Base-by-base conservation (phyloP, 768 basidiomycete genomes). In the Lentinula guzmanii region DNA sequence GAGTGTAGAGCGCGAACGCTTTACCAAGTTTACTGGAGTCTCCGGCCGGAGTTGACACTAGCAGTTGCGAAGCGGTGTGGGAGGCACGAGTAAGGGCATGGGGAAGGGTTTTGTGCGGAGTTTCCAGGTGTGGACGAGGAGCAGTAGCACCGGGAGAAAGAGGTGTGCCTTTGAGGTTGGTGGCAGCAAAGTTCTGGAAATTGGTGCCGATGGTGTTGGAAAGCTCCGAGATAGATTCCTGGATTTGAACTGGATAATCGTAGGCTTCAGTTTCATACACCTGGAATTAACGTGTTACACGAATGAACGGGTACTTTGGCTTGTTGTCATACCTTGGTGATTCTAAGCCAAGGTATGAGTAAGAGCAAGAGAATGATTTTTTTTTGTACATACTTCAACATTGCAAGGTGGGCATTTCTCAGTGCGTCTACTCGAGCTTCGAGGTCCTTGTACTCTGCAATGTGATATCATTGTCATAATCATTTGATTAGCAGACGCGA, bases 361-460 rank as follows among this genome's bases (percentile, higher is more conserved):
- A 2, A 8, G 50, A 7, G 3, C 52, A 55, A 45, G 16, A 21
- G 16, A 37, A 8, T 13, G 13, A 56, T 63, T 61, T 9, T 10
- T 9, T 10, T 43, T 58, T 24, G 35, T 35, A 74, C 84, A 59
- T 65, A 91, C 93, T 89, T 97, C 75, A 95, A 81, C 54, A 98
- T 64, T 3, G 82, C 70, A 58, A 89, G 70, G 70, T 96, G 94
- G 4, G 92, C 89, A 50, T 82, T 76, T 65, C 86, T 85, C 57
- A 99, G 84, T 34, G 93, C 93, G 74, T 99, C 97, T 43, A 98
- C 97, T 60, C 93, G 89, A 51, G 87, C 81, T 75, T 99, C 97
- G 65, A 99, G 86, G 70, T 96, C 93, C 69, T 89, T 95, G 82
- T 98, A 99, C 73, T 99, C 96, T 92, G 24, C 43, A 1, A 1